These are phyloP conservation scores for Austroboletus rostrupii DNA, from an alignment of 1,284 basidiomycete species.

Conservation along the genomic window DNA sequence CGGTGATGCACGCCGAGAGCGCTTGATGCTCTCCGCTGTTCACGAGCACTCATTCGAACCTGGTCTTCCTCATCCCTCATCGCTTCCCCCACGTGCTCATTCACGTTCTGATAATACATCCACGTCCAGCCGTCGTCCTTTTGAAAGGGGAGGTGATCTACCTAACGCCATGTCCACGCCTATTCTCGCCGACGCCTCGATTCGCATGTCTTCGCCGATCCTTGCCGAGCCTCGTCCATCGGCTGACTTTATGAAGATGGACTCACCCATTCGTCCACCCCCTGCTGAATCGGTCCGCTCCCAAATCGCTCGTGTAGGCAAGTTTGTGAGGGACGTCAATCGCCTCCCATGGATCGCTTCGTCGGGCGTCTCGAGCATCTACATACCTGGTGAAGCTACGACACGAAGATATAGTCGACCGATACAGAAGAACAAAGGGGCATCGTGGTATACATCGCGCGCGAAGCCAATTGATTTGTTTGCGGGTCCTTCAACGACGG, in stretches of 20 bases:
- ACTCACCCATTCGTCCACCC: slow-evolving; percentile 31
- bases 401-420: slow-evolving; percentile 30
- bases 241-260: slow-evolving; percentile 34
- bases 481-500: slow-evolving; percentile 33
- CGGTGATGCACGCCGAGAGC: slow-evolving; percentile 21
- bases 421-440: slow-evolving; percentile 20
- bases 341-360: slow-evolving; percentile 33
- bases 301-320: slow-evolving; percentile 25
- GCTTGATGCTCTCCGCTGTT: slow-evolving; percentile 22
- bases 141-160: slow-evolving; percentile 19
- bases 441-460: slow-evolving; percentile 29
- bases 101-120: slow-evolving; percentile 23
- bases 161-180: slow-evolving; percentile 30
- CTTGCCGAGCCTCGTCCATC: slow-evolving; percentile 32
- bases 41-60: slow-evolving; percentile 26
- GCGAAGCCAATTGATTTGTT: slow-evolving; percentile 27
- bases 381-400: slow-evolving; percentile 29
- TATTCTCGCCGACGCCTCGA: slow-evolving; percentile 25
- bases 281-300: slow-evolving; percentile 31
- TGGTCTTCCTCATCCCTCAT: slow-evolving; percentile 8
- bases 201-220: slow-evolving; percentile 25
- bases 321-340: slow-evolving; percentile 27
- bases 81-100: slow-evolving; percentile 10
- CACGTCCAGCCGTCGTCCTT: slow-evolving; percentile 24
- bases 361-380: slow-evolving; percentile 31